Conservation (phyloP, 805 yeast species). For the Dipodascopsis tothii region DNA sequence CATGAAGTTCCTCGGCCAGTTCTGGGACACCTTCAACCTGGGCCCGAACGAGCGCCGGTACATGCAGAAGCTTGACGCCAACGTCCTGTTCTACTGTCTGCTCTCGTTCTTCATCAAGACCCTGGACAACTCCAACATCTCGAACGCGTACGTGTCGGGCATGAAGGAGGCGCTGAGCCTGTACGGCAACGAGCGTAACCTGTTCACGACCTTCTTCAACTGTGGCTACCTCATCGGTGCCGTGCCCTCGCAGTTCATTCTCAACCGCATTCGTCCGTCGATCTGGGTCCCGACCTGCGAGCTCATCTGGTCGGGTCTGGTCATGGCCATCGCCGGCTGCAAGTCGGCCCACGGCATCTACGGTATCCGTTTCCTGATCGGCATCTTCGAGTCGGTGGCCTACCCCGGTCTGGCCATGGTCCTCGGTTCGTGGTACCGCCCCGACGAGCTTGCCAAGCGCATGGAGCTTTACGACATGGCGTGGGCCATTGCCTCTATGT, state of each 20-base stretch:
- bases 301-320: conserved; percentile 19
- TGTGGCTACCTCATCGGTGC: conserved; percentile 45
- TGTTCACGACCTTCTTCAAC: conserved; percentile 49
- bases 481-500: conserved; percentile 54
- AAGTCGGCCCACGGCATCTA: conserved; percentile 12
- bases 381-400: conserved; percentile 25
- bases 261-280: conserved; percentile 27
- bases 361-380: conserved; percentile 15
- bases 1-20: conserved; percentile 12
- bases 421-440: conserved; percentile 41
- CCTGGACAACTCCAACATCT: conserved; percentile 52
- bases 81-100: conserved; percentile 32
- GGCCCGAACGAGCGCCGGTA: conserved; percentile 29
- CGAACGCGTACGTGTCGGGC: conserved; percentile 62
- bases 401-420: conserved; percentile 42
- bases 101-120: conserved; percentile 43
- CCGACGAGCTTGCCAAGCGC: conserved; percentile 52
- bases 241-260: conserved; percentile 31
- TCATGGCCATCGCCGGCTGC: conserved; percentile 18
- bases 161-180: conserved; percentile 50
- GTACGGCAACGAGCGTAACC: conserved; percentile 52
- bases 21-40: conserved; percentile 22
- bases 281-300: conserved; percentile 27
- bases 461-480: conserved; percentile 55
- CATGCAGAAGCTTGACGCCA: conserved; percentile 33